Evolutionary conservation across 768 basidiomycete species (phyloP), one percentile per base, ranked within the genome.

Genomic region (Xanthoconium purpureum): DNA sequence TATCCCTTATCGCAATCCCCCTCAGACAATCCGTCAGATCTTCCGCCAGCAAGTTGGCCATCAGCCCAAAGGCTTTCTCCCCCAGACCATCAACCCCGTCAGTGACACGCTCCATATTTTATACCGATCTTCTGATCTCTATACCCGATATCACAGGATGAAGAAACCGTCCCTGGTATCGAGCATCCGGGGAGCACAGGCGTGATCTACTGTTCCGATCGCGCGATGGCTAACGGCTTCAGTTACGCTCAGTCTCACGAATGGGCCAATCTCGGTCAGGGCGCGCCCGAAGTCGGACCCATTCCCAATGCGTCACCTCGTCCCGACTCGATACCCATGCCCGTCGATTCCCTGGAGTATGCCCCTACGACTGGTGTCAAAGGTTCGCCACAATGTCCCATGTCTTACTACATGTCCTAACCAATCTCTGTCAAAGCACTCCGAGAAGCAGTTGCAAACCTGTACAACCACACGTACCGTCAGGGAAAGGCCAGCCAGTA

Each of bases 161-260:
- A 94, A 64, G 92, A 95, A 74, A 93, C 92, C 1, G 84, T 95
- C 5, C 93, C 92, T 18, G 92, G 91, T 47, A 90, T 91, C 65
- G 81, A 86, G 66, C 90, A 91, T 67, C 91, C 91, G 3, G 83
- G 83, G 35, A 73, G 73, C 63, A 80, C 79, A 1, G 76, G 80
- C 56, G 84, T 87, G 29, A 85, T 95, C 65, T 97, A 95, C 70
- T 94, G 93, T 72, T 92, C 90, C 2, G 91, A 94, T 67, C 85
- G 94, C 56, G 91, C 94, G n/a, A 91, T 93, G 77, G 93, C 93
- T 12, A 96, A 97, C 67, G 94, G 94, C 10, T 97, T 94, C 77
- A 86, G 75, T 60, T 89, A 91, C 62, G 82, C 88, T 56, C 76
- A 77, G 61, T 85, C 84, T 14, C 86, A 91, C 64, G 85, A 87